These are phyloP conservation scores for Diplocarpon mali DNA, from an alignment of 2,329 filamentous ascomycete genomes.

Conservation along the genomic window DNA sequence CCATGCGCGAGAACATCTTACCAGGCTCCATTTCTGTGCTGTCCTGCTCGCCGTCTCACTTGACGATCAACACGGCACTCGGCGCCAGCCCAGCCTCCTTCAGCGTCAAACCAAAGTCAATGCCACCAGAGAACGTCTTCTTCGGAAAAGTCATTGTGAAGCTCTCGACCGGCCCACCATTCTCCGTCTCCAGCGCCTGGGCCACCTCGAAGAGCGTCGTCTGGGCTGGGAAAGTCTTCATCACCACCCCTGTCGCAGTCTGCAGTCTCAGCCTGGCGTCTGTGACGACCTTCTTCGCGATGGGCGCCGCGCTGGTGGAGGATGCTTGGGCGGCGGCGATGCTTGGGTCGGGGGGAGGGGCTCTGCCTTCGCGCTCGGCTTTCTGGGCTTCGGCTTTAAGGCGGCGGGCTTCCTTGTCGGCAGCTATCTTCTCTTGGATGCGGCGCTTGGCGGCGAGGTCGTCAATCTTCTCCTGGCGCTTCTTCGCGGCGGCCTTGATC, in stretches of 20 bases:
- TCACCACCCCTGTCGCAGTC: conserved; percentile 61
- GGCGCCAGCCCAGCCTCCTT: conserved; percentile 88
- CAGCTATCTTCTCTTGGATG: conserved; percentile 88
- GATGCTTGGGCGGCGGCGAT: conserved; percentile 30
- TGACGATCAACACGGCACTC: conserved; percentile 77
- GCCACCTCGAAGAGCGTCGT: conserved; percentile 91
- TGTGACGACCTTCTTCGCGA: conserved; percentile 40
- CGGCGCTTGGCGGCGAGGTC: conserved; percentile 79
- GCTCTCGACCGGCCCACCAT: conserved; percentile 59
- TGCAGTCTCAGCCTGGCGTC: conserved; percentile 78
- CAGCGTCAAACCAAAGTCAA: conserved; percentile 80
- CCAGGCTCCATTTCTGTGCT: background rate
- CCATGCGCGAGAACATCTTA: background rate
- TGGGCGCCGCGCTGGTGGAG: conserved; percentile 32
- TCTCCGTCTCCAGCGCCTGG: conserved; percentile 60
- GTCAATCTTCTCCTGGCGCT: conserved; percentile 77
- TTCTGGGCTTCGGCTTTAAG: conserved; percentile 78
- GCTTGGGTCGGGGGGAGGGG: conserved; percentile 31
- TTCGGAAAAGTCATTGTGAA: conserved; percentile 82
- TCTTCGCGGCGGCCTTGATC: conserved; percentile 79
- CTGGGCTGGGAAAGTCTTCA: conserved; percentile 80
- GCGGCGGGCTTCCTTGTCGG: conserved; percentile 81
- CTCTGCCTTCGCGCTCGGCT: conserved; percentile 70
- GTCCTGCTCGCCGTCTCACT: conserved; percentile 27
- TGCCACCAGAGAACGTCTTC: conserved; percentile 59